A percentile compares a stretch with the other conserved stretches of the same genome.
Evolutionary conservation across 768 basidiomycete genomes (phyloP).

Genomic region (Macrolepiota fuliginosa): DNA sequence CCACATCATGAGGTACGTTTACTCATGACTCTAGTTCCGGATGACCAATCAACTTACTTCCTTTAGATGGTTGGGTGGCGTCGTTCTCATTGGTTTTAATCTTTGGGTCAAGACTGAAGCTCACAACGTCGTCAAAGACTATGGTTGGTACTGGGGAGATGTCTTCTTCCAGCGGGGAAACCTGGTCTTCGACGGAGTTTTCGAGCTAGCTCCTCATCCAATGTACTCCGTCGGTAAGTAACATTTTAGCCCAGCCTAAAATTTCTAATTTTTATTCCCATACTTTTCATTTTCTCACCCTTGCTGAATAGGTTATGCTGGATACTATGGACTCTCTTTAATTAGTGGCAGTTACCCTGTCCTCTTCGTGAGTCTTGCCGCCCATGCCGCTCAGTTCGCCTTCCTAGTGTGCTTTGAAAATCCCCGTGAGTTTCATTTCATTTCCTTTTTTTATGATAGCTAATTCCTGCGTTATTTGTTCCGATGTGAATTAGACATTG

Average conservation of each 20-base stretch:
- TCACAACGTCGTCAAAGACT: slow-evolving; percentile 96
- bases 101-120: slow-evolving; percentile 99
- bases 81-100: slow-evolving; percentile 88
- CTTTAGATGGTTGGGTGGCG: slow-evolving; percentile 81
- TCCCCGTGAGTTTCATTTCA: slow-evolving; percentile 65
- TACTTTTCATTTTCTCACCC: neutral
- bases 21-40: neutral
- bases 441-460: slow-evolving; percentile 1
- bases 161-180: slow-evolving; percentile 91
- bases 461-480: neutral
- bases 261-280: neutral
- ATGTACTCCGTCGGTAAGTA: slow-evolving; percentile 86
- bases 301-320: slow-evolving; percentile 71
- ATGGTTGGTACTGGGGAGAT: slow-evolving; percentile 98
- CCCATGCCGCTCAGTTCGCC: slow-evolving; percentile 94
- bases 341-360: slow-evolving; percentile 88
- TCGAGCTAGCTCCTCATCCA: slow-evolving; percentile 89
- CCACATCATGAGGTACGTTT: slow-evolving; percentile 70
- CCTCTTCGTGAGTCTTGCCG: slow-evolving; percentile 89
- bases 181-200: slow-evolving; percentile 96
- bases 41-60: slow-evolving; percentile 7
- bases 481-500: slow-evolving; percentile 64
- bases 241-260: neutral
- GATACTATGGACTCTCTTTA: slow-evolving; percentile 94
- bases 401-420: slow-evolving; percentile 97